A percentile compares a stretch with the other conserved stretches of the same genome.
Conservation (phyloP, 2,329 filamentous ascomycete species). For the Massarina eburnea region DNA sequence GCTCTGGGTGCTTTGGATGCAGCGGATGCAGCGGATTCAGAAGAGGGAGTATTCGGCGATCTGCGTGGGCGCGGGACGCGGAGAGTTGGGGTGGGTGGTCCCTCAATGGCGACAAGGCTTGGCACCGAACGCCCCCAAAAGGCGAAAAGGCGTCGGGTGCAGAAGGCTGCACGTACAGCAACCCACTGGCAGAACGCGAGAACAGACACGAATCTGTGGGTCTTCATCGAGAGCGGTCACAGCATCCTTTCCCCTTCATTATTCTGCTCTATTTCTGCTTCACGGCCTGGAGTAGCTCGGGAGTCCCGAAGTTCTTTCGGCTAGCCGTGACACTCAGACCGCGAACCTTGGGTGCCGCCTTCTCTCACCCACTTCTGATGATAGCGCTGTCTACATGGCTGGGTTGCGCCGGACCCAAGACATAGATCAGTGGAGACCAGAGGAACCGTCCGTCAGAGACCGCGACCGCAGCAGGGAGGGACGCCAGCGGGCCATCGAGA, state of each 20-base stretch:
- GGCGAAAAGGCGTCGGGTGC: conserved; percentile 28
- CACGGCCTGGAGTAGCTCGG: conserved; percentile 17
- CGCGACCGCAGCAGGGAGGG: conserved; percentile 20
- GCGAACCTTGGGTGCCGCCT: conserved; percentile 39
- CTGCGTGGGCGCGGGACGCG: conserved; percentile 5
- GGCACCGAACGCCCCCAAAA: conserved; percentile 28
- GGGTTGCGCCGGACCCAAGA: conserved; percentile 45
- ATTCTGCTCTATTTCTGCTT: conserved; percentile 11
- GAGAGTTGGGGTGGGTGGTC: neutral
- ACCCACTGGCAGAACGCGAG: conserved; percentile 23
- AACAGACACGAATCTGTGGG: conserved; percentile 20
- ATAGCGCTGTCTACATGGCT: conserved; percentile 47
- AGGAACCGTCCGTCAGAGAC: conserved; percentile 40
- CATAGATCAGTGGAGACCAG: conserved; percentile 48
- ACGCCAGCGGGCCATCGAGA: conserved; percentile 30
- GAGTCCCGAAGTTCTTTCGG: conserved; percentile 32
- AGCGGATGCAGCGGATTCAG: neutral
- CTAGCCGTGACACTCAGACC: conserved; percentile 41
- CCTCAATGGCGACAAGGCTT: conserved; percentile 20
- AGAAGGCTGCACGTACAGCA: conserved; percentile 28
- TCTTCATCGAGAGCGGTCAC: conserved; percentile 8
- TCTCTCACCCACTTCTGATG: conserved; percentile 38
- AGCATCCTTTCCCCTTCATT: conserved; percentile 10
- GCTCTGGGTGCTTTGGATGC: neutral
- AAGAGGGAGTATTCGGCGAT: conserved; percentile 5